Conservation (phyloP, 768 basidiomycete species). For the Lentinula aciculospora region DNA sequence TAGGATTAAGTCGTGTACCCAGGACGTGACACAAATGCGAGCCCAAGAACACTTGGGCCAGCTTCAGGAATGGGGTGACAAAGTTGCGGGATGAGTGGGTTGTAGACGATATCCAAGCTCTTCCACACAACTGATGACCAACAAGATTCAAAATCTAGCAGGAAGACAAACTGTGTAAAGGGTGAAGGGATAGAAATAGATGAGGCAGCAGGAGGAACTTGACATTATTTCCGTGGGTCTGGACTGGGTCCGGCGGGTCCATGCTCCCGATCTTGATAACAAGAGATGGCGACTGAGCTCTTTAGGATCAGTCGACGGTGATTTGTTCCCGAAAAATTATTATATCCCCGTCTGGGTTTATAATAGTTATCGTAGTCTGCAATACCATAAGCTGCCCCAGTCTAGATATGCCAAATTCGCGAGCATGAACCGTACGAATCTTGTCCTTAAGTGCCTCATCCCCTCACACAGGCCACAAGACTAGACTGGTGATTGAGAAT, state of each 20-base stretch:
- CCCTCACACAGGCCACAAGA: constrained; percentile 16
- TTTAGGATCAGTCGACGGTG: too few relatives aligned
- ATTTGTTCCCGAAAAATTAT: background rate
- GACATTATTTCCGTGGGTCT: background rate
- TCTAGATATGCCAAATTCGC: too few relatives aligned
- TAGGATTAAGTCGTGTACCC: constrained; percentile 13
- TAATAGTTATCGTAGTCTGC: constrained; percentile 12
- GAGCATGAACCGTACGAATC: too few relatives aligned
- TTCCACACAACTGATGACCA: constrained; percentile 9
- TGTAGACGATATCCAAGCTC: constrained; percentile 22
- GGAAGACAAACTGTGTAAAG: constrained; percentile 18
- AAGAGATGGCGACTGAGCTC: constrained; percentile 12
- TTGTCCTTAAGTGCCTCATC: constrained; percentile 24
- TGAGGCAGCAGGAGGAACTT: background rate
- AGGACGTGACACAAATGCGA: constrained; percentile 23
- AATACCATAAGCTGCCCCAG: constrained; percentile 20
- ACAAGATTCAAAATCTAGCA: constrained; percentile 15
- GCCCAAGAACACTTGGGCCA: constrained; percentile 20
- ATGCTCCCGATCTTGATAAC: constrained; percentile 16
- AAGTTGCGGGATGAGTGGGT: constrained; percentile 20
- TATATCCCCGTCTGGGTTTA: constrained; percentile 10
- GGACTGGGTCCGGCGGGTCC: constrained; percentile 2
- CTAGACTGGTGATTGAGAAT: constrained; percentile 24
- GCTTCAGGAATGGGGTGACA: background rate
- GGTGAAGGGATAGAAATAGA: constrained; percentile 9